Base-by-base conservation (phyloP, 345 rosid species). In the Lagerstroemia speciosa region DNA sequence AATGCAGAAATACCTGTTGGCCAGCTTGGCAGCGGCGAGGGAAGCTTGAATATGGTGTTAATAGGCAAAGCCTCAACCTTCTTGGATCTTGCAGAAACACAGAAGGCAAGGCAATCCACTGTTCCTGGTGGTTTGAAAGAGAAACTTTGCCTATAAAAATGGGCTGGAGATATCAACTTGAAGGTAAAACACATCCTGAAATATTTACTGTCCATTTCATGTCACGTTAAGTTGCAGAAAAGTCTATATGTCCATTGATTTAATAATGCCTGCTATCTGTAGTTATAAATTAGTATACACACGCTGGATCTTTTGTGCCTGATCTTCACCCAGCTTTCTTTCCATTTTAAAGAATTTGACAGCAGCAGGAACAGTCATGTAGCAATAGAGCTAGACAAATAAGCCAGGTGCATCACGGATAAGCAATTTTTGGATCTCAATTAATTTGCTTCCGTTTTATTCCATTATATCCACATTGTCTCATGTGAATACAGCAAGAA, bases 11-110 rank as follows among this genome's bases (percentile, higher is more conserved):
- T 69, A 84, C 92, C 88, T 70, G 75, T 77, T 38, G 89, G 75
- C 72, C 82, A 87, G 57, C 75, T 66, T 27, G 89, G 94, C 63
- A 88, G 38, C 1, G 92, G 83, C 65, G 90, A 72, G 0, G 97
- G 93, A 72, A 86, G 82, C 71, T 76, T 83, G 83, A 88, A 88
- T 50, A 78, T 6, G 58, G 83, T 76, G 3, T 81, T 84, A 22
- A 85, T 81, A 1, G 93, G 88, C 67, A 79, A 72, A 63, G 80
- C 70, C 67, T 68, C 43, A 45, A 15, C 66, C 70, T 71, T 81
- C n/a, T 80, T 72, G 62, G 67, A 63, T 31, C 53, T 74, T 36
- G 64, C 15, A 52, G 76, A 24, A 32, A 71, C 52, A 2, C 76
- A 30, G 19, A 3, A 9, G 52, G 50, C 22, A 48, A 72, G 41